Conservation (phyloP, 805 yeast genomes). For the Kluyveromyces nonfermentans region DNA sequence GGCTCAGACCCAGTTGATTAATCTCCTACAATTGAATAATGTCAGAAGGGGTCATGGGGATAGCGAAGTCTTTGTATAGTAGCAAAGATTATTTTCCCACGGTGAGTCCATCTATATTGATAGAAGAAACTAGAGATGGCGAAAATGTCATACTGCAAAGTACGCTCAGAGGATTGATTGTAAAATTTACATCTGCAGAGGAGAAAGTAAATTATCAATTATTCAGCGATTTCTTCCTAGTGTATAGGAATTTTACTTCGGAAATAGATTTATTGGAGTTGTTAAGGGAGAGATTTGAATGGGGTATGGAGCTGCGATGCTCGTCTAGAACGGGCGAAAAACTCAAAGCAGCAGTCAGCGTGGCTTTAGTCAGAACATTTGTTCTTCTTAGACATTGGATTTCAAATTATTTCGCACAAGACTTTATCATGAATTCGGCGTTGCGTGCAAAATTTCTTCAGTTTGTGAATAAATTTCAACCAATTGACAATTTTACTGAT, state of each 20-base stretch:
- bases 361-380: constrained; percentile 71
- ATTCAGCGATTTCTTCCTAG: constrained; percentile 76
- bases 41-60: neutral
- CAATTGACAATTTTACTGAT: constrained; percentile 6
- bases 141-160: constrained; percentile 15
- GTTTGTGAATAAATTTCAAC: constrained; percentile 32
- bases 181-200: constrained; percentile 59
- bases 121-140: constrained; percentile 9
- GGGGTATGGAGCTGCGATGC: constrained; percentile 45
- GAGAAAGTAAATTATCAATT: constrained; percentile 64
- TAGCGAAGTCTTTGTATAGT: neutral
- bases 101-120: constrained; percentile 21
- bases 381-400: constrained; percentile 87
- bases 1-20: neutral
- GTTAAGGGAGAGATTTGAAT: constrained; percentile 54
- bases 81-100: constrained; percentile 23
- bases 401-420: constrained; percentile 77
- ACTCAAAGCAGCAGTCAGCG: constrained; percentile 44
- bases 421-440: constrained; percentile 49
- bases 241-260: constrained; percentile 63
- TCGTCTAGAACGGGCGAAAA: constrained; percentile 14
- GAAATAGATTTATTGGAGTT: constrained; percentile 50
- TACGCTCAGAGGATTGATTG: constrained; percentile 34
- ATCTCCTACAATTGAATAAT: neutral
- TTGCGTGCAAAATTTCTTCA: constrained; percentile 37